Evolutionary conservation across 2,329 filamentous ascomycete species (phyloP).

Genomic region (Eutypella sp.): DNA sequence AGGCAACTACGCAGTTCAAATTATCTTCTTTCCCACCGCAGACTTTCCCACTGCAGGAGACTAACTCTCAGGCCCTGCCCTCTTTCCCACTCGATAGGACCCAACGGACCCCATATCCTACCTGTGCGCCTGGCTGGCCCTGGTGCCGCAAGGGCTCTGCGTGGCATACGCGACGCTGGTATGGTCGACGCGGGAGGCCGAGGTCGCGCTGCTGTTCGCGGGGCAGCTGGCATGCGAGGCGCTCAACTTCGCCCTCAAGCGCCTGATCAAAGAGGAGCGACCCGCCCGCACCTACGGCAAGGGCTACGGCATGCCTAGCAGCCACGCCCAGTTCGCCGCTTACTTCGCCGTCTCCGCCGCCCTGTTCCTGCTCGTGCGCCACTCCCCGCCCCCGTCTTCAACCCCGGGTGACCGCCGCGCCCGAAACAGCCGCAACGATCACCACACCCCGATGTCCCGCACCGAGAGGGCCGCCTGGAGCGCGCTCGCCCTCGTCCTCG

Average conservation of each 20-base stretch:
- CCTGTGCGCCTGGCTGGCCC: conserved; percentile 86
- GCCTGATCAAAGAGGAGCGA: conserved; percentile 86
- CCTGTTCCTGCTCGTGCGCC: conserved; percentile 79
- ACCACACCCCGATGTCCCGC: conserved; percentile 54
- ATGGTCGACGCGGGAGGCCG: conserved; percentile 85
- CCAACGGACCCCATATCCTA: conserved; percentile 80
- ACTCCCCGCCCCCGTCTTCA: conserved; percentile 58
- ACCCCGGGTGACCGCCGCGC: conserved; percentile 20
- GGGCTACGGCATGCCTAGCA: conserved; percentile 94
- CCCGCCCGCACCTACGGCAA: conserved; percentile 81
- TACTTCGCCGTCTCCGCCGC: conserved; percentile 84
- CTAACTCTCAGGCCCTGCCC: background rate
- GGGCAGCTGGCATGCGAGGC: conserved; percentile 91
- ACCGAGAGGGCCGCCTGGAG: conserved; percentile 53
- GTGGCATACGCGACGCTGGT: conserved; percentile 86
- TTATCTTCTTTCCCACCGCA: no score
- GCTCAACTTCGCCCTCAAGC: conserved; percentile 84
- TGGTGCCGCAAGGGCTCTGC: conserved; percentile 86
- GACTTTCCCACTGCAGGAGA: no score
- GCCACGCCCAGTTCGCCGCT: conserved; percentile 89
- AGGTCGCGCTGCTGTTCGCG: conserved; percentile 82
- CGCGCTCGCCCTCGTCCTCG: conserved; percentile 54
- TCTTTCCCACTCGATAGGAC: no score
- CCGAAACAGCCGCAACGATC: conserved; percentile 30
- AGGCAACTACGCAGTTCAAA: no score